A percentile compares a stretch with the other conserved stretches of the same genome.
Evolutionary conservation across 2,329 filamentous ascomycete genomes (phyloP).

Genomic region (Nemania sp.): DNA sequence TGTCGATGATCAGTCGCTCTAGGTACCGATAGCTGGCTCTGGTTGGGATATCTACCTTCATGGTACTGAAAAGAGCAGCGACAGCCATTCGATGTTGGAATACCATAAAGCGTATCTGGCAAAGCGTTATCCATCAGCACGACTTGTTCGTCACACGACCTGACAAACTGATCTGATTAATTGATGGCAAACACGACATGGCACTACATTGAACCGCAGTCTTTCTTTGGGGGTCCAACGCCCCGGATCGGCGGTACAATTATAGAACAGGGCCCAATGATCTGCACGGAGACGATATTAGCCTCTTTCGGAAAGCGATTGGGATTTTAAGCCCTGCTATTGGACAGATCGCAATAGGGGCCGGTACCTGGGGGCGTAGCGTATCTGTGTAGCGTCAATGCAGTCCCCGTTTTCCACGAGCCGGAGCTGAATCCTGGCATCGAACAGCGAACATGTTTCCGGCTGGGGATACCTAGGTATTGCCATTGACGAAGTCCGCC

Average conservation of each 20-base stretch:
- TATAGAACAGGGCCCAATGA: constrained; percentile 24
- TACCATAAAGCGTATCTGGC: not conserved
- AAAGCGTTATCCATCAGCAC: not conserved
- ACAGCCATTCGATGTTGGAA: not conserved
- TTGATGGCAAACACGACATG: constrained; percentile 10
- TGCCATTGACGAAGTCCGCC: too few relatives aligned
- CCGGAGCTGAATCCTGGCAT: too few relatives aligned
- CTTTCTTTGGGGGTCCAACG: constrained; percentile 5
- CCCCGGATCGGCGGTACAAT: constrained; percentile 23
- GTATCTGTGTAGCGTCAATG: not conserved
- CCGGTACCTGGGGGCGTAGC: too few relatives aligned
- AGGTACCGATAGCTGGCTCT: too few relatives aligned
- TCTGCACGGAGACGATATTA: constrained; percentile 18
- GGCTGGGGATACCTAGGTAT: too few relatives aligned
- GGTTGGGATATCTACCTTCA: not conserved
- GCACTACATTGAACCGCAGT: not conserved
- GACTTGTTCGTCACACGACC: not conserved
- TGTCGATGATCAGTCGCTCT: not conserved
- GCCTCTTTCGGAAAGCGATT: constrained; percentile 23
- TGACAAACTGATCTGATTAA: constrained; percentile 3
- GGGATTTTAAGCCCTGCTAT: constrained; percentile 8
- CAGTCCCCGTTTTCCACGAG: too few relatives aligned
- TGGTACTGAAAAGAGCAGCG: not conserved
- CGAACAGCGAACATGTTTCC: too few relatives aligned
- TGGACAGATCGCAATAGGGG: constrained; percentile 2